A percentile compares a stretch with the other conserved stretches of the same genome.
Evolutionary conservation across 192 early-diverging fungal genomes (phyloP).

Genomic region (Coemansia sp.): DNA sequence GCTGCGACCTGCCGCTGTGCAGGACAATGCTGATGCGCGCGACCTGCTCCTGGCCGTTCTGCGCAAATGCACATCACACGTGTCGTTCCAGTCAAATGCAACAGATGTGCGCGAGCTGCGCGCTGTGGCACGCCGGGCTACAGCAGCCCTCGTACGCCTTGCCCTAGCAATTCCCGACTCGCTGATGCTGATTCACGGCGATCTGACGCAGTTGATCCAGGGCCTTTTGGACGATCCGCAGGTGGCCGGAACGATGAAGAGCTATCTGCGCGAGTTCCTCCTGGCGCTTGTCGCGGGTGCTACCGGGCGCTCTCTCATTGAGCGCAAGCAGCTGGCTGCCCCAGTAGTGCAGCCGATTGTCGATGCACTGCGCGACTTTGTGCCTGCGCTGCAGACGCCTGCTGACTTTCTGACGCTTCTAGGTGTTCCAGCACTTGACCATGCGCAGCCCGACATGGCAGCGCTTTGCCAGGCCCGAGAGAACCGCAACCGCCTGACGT

Average conservation of each 20-base stretch:
- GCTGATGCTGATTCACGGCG: constrained; percentile 33
- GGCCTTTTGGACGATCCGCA: constrained; percentile 9
- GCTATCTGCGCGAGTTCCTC: constrained; percentile 38
- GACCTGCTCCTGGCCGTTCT: constrained; percentile 26
- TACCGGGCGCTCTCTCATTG: constrained; percentile 7
- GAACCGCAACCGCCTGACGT: constrained; percentile 2
- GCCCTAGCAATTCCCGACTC: constrained; percentile 34
- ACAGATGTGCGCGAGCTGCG: constrained; percentile 7
- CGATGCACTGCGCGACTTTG: constrained; percentile 12
- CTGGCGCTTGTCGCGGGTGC: constrained; percentile 34
- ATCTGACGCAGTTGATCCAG: constrained; percentile 31
- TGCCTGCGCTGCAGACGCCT: constrained; percentile 23
- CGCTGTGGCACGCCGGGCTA: constrained; percentile 19
- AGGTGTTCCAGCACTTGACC: constrained; percentile 23
- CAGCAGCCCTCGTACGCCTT: constrained; percentile 31
- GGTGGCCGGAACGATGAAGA: constrained; percentile 17
- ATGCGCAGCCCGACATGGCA: not conserved
- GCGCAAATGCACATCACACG: constrained; percentile 14
- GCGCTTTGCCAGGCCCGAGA: constrained; percentile 1
- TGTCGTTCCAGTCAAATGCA: not conserved
- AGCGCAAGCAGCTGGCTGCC: constrained; percentile 27
- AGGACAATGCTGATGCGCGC: constrained; percentile 6
- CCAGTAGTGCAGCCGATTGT: constrained; percentile 32
- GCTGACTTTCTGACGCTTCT: constrained; percentile 14
- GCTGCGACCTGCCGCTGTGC: constrained; percentile 21